phyloP scores from a whole-genome alignment of 495 filamentous ascomycete species.

The Xylaria bambusicola region DNA sequence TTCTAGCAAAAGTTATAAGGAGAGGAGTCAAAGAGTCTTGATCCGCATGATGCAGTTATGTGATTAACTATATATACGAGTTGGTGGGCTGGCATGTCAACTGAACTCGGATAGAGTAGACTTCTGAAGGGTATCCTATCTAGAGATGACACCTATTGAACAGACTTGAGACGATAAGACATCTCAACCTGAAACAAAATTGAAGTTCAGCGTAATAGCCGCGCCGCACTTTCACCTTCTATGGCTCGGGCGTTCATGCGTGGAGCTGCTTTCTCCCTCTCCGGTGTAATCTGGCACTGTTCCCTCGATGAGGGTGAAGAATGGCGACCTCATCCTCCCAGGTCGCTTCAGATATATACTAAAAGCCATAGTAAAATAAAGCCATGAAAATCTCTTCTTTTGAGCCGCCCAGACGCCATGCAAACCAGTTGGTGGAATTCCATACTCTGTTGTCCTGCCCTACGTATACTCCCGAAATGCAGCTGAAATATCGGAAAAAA shows the following conservation, averaged over 20 bases:
- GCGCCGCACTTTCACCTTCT: neutral
- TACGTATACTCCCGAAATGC: conserved; percentile 7
- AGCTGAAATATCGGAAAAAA: neutral
- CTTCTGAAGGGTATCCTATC: neutral
- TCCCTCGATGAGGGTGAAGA: neutral
- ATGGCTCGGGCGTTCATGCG: neutral
- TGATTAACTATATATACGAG: too few species aligned
- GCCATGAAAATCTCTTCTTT: neutral
- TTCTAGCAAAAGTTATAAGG: neutral
- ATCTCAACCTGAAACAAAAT: too few species aligned
- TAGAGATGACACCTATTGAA: neutral
- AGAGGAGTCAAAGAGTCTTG: neutral
- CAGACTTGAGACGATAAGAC: too few species aligned
- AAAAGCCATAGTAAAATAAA: neutral
- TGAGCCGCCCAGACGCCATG: conserved; percentile 3
- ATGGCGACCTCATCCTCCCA: neutral
- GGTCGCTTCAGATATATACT: neutral
- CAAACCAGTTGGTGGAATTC: neutral
- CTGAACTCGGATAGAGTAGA: neutral
- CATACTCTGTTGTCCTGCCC: conserved; percentile 5
- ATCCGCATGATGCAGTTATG: too few species aligned
- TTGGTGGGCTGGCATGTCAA: neutral
- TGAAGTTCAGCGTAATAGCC: neutral
- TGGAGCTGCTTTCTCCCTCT: too few species aligned
- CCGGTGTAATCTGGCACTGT: neutral